Evolutionary conservation across 2,329 filamentous ascomycete species (phyloP).

Genomic region (Calonectria multiphialidica): DNA sequence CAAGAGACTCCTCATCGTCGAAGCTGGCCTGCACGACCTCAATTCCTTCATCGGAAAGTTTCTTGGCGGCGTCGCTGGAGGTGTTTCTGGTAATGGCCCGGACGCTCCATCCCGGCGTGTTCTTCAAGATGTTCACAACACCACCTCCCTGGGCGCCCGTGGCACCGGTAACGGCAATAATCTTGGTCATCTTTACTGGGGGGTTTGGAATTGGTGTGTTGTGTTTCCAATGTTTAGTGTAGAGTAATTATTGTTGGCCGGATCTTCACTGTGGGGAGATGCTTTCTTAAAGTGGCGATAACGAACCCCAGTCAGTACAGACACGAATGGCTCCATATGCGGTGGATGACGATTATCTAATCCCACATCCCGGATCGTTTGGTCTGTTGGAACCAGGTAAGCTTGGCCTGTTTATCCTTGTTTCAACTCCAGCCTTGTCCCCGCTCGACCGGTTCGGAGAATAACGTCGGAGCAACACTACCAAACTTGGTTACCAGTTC

Average conservation of each 20-base stretch:
- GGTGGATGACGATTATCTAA: background rate
- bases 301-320: background rate
- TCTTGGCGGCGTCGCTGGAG: conserved; percentile 11
- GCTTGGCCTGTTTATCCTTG: background rate
- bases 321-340: background rate
- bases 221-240: too few relatives aligned
- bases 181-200: conserved; percentile 4
- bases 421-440: background rate
- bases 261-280: background rate
- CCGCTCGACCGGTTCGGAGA: background rate
- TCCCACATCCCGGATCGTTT: background rate
- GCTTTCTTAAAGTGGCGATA: background rate
- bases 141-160: conserved; percentile 15
- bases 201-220: background rate
- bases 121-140: conserved; percentile 17
- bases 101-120: conserved; percentile 12
- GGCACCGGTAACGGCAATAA: conserved; percentile 14
- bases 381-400: background rate
- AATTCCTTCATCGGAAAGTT: conserved; percentile 16
- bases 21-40: conserved; percentile 21
- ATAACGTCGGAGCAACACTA: background rate
- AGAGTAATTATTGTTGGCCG: background rate
- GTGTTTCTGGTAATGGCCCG: conserved; percentile 15
- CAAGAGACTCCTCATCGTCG: conserved; percentile 15
- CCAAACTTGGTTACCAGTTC: background rate